Percentiles rank a stretch among this genome's conserved stretches.
These are phyloP conservation scores for Eleusine indica DNA, from an alignment of 176 grass and related monocot species.

Conservation along the genomic window DNA sequence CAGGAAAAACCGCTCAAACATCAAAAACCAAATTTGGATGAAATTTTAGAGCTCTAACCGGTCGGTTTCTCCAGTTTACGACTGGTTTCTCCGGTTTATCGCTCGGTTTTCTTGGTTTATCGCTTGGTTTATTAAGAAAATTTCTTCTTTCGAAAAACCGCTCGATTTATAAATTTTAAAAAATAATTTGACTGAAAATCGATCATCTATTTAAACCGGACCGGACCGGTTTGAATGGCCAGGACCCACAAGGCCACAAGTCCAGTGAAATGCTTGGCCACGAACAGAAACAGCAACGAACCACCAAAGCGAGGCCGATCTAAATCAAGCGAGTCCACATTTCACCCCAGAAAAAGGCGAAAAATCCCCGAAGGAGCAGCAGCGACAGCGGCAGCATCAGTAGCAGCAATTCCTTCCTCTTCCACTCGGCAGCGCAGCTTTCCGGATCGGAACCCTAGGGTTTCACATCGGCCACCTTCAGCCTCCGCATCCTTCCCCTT, in stretches of 20 bases:
- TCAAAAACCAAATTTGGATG: no score
- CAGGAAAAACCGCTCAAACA: no score
- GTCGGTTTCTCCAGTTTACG: no score
- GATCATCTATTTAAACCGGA: no score
- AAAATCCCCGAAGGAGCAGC: constrained; percentile 26
- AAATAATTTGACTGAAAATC: no score
- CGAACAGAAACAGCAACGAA: constrained; percentile 36
- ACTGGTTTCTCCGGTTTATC: no score
- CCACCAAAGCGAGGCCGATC: constrained; percentile 37
- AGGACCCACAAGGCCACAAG: neutral
- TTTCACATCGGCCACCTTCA: constrained; percentile 17
- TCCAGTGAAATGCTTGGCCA: constrained; percentile 32
- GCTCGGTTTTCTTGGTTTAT: no score
- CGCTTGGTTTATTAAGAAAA: no score
- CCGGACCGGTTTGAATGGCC: no score
- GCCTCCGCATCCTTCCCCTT: neutral
- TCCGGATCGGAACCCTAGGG: constrained; percentile 48
- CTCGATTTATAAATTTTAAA: no score
- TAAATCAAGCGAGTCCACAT: constrained; percentile 21
- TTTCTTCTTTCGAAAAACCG: no score
- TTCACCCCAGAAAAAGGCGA: neutral
- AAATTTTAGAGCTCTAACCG: no score
- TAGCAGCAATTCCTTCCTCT: constrained; percentile 19
- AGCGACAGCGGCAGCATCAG: neutral
- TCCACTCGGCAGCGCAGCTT: neutral